Base-by-base conservation (phyloP, 2,329 filamentous ascomycete genomes). In the Botryosphaeria dothidea region DNA sequence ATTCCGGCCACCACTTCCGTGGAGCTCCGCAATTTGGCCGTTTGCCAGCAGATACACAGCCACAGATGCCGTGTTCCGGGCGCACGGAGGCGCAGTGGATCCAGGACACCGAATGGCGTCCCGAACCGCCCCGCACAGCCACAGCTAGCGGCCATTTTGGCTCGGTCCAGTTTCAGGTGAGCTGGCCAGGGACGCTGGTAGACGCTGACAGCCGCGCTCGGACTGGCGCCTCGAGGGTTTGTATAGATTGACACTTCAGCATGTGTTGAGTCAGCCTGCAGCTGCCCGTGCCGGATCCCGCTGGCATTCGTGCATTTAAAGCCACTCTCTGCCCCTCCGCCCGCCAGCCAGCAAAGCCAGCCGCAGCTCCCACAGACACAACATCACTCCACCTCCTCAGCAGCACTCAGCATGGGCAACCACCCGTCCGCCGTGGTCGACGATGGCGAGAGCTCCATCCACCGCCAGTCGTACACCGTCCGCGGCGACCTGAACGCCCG, bases 401-500 rank as follows among this genome's bases (percentile, higher is more conserved):
- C 38, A 27, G 3, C 23, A 25, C 41, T 27, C 29, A 41, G 0
- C 58, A 62, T 62, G 58, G 58, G 58, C 27, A 62, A 62, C 58
- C 58, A 62, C 58, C 58, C 58, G 4, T 62, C 58, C 7, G 58
- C 58, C 58, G 46, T 62, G 29, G 43, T 23, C 58, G 58, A 62
- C 17, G 58, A 62, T 27, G 58, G 58, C 43, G 45, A 62, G 58
- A 62, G 58, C 58, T 62, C 58, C 43, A 25, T 62, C 19, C 58
- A 62, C 45, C 58, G 58, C 34, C 58, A 62, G 45, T 25, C 19
- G 19, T 62, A 62, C 45, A 62, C 58, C 3, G 58, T 62, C 29
- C 58, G 58, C 29, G 58, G 58, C 45, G 58, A 62, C 21, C 45
- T 62, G 13, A 27, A 62, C 45, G 45, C 58, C 58, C 58, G 45